Conservation (phyloP, 2,329 filamentous ascomycete genomes). For the Didymella pinodella region DNA sequence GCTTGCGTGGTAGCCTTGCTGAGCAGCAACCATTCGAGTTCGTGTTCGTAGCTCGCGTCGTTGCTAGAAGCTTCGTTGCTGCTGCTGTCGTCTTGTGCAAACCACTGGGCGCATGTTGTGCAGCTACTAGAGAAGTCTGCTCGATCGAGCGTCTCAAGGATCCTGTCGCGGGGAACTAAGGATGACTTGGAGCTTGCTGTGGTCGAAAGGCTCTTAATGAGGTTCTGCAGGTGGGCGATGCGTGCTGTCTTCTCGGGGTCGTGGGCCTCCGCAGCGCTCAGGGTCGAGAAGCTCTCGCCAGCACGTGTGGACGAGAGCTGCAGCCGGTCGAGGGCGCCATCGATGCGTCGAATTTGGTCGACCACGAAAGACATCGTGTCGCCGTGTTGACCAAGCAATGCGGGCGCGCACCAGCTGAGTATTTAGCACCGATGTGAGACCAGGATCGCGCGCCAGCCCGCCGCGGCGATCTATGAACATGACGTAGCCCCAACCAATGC, state of each 20-base stretch:
- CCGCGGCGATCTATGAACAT: not conserved
- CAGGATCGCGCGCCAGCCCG: slow-evolving; percentile 12
- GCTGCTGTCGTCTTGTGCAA: slow-evolving; percentile 38
- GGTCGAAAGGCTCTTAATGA: slow-evolving; percentile 75
- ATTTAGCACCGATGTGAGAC: slow-evolving; percentile 11
- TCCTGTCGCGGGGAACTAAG: slow-evolving; percentile 63
- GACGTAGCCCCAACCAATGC: slow-evolving; percentile 9
- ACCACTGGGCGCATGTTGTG: slow-evolving; percentile 51
- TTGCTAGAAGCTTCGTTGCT: slow-evolving; percentile 30
- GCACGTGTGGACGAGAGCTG: slow-evolving; percentile 55
- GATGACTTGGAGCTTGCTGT: slow-evolving; percentile 70
- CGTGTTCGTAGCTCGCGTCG: slow-evolving; percentile 66
- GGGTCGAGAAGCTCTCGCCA: slow-evolving; percentile 40
- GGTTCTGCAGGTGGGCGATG: slow-evolving; percentile 66
- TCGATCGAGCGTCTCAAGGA: slow-evolving; percentile 69
- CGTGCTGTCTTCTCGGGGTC: slow-evolving; percentile 57
- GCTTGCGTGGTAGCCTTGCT: slow-evolving; percentile 93
- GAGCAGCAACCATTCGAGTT: slow-evolving; percentile 89
- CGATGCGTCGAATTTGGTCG: slow-evolving; percentile 63
- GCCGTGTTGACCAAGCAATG: slow-evolving; percentile 29
- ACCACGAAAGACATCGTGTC: slow-evolving; percentile 54
- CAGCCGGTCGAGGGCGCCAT: slow-evolving; percentile 65
- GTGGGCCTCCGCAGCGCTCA: slow-evolving; percentile 46
- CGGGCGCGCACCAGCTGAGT: not conserved
- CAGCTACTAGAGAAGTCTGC: slow-evolving; percentile 61